phyloP scores from a whole-genome alignment of 257 asterid species.

The Fraxinus excelsior region DNA sequence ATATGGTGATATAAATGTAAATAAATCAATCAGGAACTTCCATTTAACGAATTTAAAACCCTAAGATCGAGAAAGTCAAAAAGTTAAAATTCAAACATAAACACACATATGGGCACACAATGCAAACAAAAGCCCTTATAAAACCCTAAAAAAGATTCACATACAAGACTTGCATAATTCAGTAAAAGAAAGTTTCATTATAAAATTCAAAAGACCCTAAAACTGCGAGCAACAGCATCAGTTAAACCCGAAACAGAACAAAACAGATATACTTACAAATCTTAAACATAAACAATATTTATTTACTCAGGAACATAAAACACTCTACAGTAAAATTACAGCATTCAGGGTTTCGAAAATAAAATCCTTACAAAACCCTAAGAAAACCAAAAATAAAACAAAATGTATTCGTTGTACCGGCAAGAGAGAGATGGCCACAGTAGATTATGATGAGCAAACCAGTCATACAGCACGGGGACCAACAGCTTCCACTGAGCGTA shows the following conservation, averaged over 20 bases:
- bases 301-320: neutral
- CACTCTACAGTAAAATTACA: neutral
- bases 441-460: constrained; percentile 67
- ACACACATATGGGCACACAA: neutral
- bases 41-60: too few relatives aligned
- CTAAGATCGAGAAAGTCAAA: neutral
- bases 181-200: neutral
- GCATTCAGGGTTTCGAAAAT: neutral
- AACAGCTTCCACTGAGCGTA: constrained; percentile 88
- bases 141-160: neutral
- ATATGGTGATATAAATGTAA: neutral
- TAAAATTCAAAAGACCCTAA: neutral
- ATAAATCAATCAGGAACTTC: too few relatives aligned
- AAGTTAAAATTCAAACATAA: neutral
- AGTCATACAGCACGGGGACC: constrained; percentile 81
- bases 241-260: neutral
- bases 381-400: neutral
- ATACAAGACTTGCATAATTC: neutral
- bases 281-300: neutral
- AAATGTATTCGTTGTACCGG: constrained; percentile 44
- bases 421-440: constrained; percentile 73
- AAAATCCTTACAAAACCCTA: constrained; percentile 34
- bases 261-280: neutral
- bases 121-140: neutral
- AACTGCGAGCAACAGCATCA: neutral